A percentile compares a stretch with the other conserved stretches of the same genome.
phyloP scores from a whole-genome alignment of 768 basidiomycete species.

The Boletus edulis region DNA sequence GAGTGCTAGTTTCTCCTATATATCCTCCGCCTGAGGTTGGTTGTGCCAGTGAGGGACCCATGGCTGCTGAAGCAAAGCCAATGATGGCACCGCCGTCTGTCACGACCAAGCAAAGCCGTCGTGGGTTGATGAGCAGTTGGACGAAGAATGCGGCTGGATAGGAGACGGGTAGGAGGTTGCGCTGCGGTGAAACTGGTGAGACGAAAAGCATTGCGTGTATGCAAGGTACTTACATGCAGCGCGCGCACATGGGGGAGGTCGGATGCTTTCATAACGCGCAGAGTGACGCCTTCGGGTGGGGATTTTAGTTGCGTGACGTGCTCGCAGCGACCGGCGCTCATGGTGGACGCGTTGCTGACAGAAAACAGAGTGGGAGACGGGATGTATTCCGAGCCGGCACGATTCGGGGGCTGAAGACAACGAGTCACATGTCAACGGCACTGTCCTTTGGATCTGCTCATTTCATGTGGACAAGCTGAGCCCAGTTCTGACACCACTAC shows the following conservation, averaged over 20 bases:
- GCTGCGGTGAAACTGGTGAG: slow-evolving; percentile 13
- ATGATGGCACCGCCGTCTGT: slow-evolving; percentile 17
- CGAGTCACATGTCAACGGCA: too few species aligned
- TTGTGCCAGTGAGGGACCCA: slow-evolving; percentile 1
- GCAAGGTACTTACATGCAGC: slow-evolving; percentile 22
- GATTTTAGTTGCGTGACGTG: background rate
- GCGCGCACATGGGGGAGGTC: slow-evolving; percentile 27
- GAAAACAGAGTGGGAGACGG: too few species aligned
- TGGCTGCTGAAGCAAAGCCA: slow-evolving; percentile 30
- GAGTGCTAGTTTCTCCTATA: background rate
- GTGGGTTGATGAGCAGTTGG: slow-evolving; percentile 29
- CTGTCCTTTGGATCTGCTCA: too few species aligned
- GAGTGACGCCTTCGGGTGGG: slow-evolving; percentile 7
- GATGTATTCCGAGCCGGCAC: slow-evolving; percentile 9
- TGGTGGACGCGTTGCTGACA: background rate
- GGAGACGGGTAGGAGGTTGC: slow-evolving; percentile 23
- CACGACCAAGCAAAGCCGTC: slow-evolving; percentile 30
- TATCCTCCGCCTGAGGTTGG: background rate
- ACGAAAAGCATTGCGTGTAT: background rate
- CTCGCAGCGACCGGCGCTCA: slow-evolving; percentile 5
- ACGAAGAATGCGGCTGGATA: slow-evolving; percentile 32
- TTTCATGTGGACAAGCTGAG: too few species aligned
- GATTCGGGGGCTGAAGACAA: slow-evolving; percentile 8
- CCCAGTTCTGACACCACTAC: too few species aligned
- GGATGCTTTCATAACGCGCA: slow-evolving; percentile 29